Evolutionary conservation across 2,329 filamentous ascomycete species (phyloP), one percentile per base, ranked within the genome.

Genomic region (Colletotrichum destructivum): DNA sequence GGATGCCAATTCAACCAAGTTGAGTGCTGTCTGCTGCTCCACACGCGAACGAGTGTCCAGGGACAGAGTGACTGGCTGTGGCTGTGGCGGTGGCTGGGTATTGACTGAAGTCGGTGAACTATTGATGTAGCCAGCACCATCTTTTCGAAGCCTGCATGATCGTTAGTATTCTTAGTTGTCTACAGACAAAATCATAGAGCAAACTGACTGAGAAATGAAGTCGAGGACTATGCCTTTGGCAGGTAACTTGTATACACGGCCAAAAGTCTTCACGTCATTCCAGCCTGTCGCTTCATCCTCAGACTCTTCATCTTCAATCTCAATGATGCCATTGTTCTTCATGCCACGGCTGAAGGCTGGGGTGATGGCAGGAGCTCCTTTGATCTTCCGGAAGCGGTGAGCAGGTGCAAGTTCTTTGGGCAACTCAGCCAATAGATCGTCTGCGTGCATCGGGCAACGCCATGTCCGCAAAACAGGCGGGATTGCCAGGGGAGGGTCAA

Each of bases 391-490:
- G 80, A 88, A 89, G 67, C 87, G 86, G 78, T 92, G 90, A 31
- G 89, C 89, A 4, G 89, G 89, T 1, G 84, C 89, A 35, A 92
- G 84, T 57, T 85, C 81, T 23, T 81, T 81, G 11, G 91, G 89
- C 23, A 92, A 82, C 57, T 88, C 84, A 40, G 83, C 84, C 69
- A 97, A 86, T 68, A 95, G 88, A 74, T 96, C 91, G 64, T 96
- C 94, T 52, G 93, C 87, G 79, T 99, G 96, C 74, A 93, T 91
- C 61, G 96, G 96, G 79, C 96, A 99, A 81, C 91, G 92, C 94
- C 95, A 99, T 66, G 91, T 92, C 77, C 92, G 90, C 62, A 92
- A 86, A 62, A 91, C 88, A 13, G 95, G 95, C 49, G 94, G 93
- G 66, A 93, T 90, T 44, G 95, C 91, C 78, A 95, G 84, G 44